Conservation (phyloP, 1,284 basidiomycete species). For the Ceratobasidium sp. region DNA sequence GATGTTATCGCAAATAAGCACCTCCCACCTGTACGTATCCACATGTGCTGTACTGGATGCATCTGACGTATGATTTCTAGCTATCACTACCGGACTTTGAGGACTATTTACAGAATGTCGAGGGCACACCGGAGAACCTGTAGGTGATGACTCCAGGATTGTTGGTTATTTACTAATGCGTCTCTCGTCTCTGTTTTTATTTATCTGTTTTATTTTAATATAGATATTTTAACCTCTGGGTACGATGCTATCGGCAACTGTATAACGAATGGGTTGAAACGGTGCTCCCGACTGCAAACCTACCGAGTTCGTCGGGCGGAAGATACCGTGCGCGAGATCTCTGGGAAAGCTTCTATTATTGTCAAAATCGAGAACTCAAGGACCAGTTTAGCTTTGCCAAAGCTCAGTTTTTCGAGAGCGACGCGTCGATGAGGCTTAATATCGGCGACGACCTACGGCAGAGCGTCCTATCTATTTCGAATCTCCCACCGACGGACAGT, state of each 20-base stretch:
- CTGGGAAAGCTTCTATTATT: slow-evolving; percentile 26
- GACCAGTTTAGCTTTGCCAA: slow-evolving; percentile 36
- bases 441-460: slow-evolving; percentile 11
- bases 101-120: slow-evolving; percentile 40
- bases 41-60: background rate
- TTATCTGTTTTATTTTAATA: background rate
- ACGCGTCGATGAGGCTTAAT: slow-evolving; percentile 17
- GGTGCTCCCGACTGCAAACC: slow-evolving; percentile 17
- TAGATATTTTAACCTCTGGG: slow-evolving; percentile 46
- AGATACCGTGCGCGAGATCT: slow-evolving; percentile 20
- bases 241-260: slow-evolving; percentile 33
- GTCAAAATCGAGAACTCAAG: slow-evolving; percentile 15
- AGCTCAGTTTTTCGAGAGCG: slow-evolving; percentile 8
- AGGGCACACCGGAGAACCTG: slow-evolving; percentile 44
- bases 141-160: background rate
- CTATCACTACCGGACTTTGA: slow-evolving; percentile 43
- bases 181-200: background rate
- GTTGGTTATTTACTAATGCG: background rate
- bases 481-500: background rate
- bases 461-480: slow-evolving; percentile 10
- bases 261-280: slow-evolving; percentile 32
- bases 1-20: slow-evolving; percentile 38
- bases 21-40: slow-evolving; percentile 24
- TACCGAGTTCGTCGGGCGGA: slow-evolving; percentile 17
- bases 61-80: background rate